A percentile compares a stretch with the other conserved stretches of the same genome.
Conservation (phyloP, 2,329 filamentous ascomycete species). For the Achaetomium macrosporum region DNA sequence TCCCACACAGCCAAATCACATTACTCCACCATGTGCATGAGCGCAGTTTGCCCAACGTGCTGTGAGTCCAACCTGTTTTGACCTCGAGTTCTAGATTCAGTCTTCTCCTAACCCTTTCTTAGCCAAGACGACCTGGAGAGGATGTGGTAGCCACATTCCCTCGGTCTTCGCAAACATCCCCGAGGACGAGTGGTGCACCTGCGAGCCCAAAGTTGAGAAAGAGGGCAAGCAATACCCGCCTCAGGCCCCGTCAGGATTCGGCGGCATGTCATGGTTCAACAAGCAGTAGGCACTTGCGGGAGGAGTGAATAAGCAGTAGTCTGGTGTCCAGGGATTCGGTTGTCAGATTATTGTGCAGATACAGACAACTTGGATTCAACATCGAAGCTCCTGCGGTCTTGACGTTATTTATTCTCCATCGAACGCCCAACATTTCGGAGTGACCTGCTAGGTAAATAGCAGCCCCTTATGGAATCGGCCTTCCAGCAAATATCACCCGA, state of each 20-base stretch:
- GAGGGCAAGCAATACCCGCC: slow-evolving; percentile 42
- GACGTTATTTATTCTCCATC: too few species aligned
- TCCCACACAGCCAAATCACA: background rate
- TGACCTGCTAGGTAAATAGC: too few species aligned
- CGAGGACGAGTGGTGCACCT: slow-evolving; percentile 44
- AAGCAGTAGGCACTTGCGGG: slow-evolving; percentile 18
- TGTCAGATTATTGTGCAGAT: too few species aligned
- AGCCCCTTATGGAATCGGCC: too few species aligned
- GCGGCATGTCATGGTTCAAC: slow-evolving; percentile 36
- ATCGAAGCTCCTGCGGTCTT: too few species aligned
- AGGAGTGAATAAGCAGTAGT: slow-evolving; percentile 15
- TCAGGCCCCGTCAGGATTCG: slow-evolving; percentile 35
- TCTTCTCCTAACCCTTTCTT: background rate
- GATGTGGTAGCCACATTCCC: slow-evolving; percentile 44
- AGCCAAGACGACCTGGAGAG: slow-evolving; percentile 46
- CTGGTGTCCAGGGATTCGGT: too few species aligned
- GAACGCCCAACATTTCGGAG: too few species aligned
- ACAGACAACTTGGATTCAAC: too few species aligned
- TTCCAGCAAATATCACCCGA: too few species aligned
- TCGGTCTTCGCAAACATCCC: slow-evolving; percentile 39
- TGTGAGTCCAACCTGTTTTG: slow-evolving; percentile 30
- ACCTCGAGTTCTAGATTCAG: background rate
- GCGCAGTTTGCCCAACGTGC: slow-evolving; percentile 37
- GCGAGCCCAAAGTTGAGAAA: slow-evolving; percentile 39
- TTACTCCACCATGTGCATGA: slow-evolving; percentile 35